Conservation (phyloP, 2,329 filamentous ascomycete genomes). For the Sarocladium strictum region DNA sequence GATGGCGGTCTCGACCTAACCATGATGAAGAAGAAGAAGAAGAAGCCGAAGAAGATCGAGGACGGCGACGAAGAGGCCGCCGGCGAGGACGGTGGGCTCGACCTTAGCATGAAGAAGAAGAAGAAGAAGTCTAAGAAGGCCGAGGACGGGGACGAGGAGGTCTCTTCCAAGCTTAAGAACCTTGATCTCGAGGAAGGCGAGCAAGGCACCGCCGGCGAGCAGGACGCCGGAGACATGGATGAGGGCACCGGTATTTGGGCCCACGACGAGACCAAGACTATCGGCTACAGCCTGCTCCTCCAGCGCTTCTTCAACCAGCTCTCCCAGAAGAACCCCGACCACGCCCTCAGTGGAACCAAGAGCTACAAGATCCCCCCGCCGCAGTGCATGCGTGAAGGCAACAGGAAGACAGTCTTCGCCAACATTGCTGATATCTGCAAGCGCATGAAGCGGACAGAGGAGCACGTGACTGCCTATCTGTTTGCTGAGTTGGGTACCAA, state of each 20-base stretch:
- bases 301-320: conserved; percentile 91
- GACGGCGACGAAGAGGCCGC: conserved; percentile 40
- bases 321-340: conserved; percentile 93
- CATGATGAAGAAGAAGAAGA: conserved; percentile 84
- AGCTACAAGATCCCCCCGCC: conserved; percentile 99
- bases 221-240: conserved; percentile 71
- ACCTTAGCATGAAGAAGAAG: conserved; percentile 64
- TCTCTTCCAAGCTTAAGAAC: conserved; percentile 56
- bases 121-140: conserved; percentile 58
- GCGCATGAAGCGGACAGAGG: conserved; percentile 97
- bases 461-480: conserved; percentile 94
- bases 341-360: conserved; percentile 80
- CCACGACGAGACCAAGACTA: conserved; percentile 70
- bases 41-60: conserved; percentile 41
- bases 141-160: conserved; percentile 56
- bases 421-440: conserved; percentile 99
- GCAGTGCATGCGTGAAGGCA: conserved; percentile 98
- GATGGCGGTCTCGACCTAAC: conserved; percentile 52
- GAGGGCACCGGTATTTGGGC: conserved; percentile 86
- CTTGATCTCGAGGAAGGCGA: conserved; percentile 63
- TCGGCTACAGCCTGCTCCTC: conserved; percentile 81
- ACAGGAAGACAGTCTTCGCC: conserved; percentile 99
- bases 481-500: conserved; percentile 98
- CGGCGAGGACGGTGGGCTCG: conserved; percentile 44
- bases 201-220: conserved; percentile 40